phyloP scores from a whole-genome alignment of 345 rosid species.

The Sapria himalayana region DNA sequence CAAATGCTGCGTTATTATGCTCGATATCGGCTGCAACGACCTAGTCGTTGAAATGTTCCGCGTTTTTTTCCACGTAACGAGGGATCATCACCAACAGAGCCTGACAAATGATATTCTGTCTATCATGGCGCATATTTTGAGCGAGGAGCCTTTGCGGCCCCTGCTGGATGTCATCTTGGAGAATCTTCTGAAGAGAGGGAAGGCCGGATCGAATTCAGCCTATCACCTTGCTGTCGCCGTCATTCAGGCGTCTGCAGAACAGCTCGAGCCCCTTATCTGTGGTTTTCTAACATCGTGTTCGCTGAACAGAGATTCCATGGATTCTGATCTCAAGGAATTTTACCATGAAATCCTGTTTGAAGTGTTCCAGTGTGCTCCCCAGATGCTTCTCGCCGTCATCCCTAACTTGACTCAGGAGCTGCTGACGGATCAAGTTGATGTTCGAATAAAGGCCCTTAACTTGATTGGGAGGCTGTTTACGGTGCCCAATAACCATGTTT shows the following conservation, averaged over 20 bases:
- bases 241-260: conserved; percentile 42
- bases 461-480: conserved; percentile 58
- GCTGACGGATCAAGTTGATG: conserved; percentile 77
- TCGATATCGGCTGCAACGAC: conserved; percentile 43
- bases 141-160: conserved; percentile 43
- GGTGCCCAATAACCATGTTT: conserved; percentile 26
- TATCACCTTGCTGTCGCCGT: conserved; percentile 60
- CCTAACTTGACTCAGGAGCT: conserved; percentile 62
- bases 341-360: conserved; percentile 63
- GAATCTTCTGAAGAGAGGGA: conserved; percentile 51
- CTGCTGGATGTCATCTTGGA: conserved; percentile 36
- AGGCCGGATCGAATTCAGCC: conserved; percentile 37
- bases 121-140: conserved; percentile 38
- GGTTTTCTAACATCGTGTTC: conserved; percentile 59
- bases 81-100: conserved; percentile 45
- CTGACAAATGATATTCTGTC: conserved; percentile 38
- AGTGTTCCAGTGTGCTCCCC: conserved; percentile 54
- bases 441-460: conserved; percentile 64
- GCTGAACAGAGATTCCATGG: conserved; percentile 40
- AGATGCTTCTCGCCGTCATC: conserved; percentile 51
- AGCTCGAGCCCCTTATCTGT: conserved; percentile 52
- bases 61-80: conserved; percentile 46
- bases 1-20: conserved; percentile 57
- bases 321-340: conserved; percentile 42
- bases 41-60: conserved; percentile 57